A percentile compares a stretch with the other conserved stretches of the same genome.
Conservation (phyloP, 495 filamentous ascomycete genomes). For the Hypoxylon cercidicola region DNA sequence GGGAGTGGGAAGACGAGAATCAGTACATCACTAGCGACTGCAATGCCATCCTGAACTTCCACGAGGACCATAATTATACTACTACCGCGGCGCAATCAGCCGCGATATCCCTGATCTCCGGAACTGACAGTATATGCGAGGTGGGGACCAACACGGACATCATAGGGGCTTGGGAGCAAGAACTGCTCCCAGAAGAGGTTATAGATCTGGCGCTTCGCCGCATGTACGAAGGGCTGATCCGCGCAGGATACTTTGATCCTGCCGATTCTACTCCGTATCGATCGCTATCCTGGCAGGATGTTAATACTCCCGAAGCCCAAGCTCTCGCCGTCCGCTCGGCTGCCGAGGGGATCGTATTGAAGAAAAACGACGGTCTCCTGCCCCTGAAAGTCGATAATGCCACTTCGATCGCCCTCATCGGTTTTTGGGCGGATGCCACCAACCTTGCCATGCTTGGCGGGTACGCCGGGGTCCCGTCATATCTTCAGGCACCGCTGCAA, state of each 20-base stretch:
- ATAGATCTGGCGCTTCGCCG: slow-evolving; percentile 50
- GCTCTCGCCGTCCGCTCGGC: slow-evolving; percentile 49
- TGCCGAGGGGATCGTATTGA: slow-evolving; percentile 49
- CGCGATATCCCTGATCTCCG: slow-evolving; percentile 48
- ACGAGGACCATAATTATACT: slow-evolving; percentile 50
- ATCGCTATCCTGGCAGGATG: slow-evolving; percentile 45
- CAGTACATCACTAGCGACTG: slow-evolving; percentile 59
- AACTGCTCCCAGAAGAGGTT: slow-evolving; percentile 41
- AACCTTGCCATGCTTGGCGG: slow-evolving; percentile 51
- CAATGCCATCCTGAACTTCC: slow-evolving; percentile 55
- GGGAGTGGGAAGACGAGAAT: slow-evolving; percentile 56
- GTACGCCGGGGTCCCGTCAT: slow-evolving; percentile 53
- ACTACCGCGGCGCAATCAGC: slow-evolving; percentile 48
- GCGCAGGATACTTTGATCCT: slow-evolving; percentile 51
- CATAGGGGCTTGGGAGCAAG: slow-evolving; percentile 45
- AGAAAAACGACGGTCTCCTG: slow-evolving; percentile 53
- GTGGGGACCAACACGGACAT: slow-evolving; percentile 44
- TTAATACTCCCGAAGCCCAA: slow-evolving; percentile 42
- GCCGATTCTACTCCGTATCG: slow-evolving; percentile 41
- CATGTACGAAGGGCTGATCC: slow-evolving; percentile 50
- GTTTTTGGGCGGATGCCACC: slow-evolving; percentile 52
- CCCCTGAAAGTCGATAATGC: slow-evolving; percentile 41
- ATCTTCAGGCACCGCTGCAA: slow-evolving; percentile 46
- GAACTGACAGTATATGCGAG: slow-evolving; percentile 52
- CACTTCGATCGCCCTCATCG: slow-evolving; percentile 52